Evolutionary conservation across 2,329 filamentous ascomycete species (phyloP).

Genomic region (Helminthosporium solani): DNA sequence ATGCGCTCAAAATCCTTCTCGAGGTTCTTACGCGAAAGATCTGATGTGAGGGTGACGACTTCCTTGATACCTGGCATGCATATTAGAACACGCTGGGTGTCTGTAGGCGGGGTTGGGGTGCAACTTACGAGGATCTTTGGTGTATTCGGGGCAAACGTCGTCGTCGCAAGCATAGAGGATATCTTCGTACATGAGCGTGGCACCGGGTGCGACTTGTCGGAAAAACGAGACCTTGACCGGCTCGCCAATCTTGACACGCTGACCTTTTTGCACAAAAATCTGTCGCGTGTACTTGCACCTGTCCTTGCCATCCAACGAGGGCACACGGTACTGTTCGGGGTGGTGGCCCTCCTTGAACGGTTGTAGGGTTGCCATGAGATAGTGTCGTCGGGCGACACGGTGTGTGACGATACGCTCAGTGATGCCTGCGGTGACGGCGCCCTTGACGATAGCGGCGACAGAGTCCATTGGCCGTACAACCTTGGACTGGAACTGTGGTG

Average conservation of each 20-base stretch:
- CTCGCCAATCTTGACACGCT: constrained; percentile 98
- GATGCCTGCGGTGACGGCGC: constrained; percentile 95
- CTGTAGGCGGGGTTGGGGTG: neutral
- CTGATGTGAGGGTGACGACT: constrained; percentile 94
- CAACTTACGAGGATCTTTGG: constrained; percentile 94
- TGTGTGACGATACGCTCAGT: constrained; percentile 96
- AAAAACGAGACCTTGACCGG: constrained; percentile 99
- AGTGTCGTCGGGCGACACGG: constrained; percentile 94
- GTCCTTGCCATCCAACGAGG: constrained; percentile 93
- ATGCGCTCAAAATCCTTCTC: constrained; percentile 99
- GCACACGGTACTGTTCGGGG: constrained; percentile 95
- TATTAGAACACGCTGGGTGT: constrained; percentile 1
- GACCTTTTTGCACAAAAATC: constrained; percentile 97
- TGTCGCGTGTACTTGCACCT: constrained; percentile 98
- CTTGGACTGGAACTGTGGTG: constrained; percentile 97
- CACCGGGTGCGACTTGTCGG: constrained; percentile 93
- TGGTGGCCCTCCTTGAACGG: constrained; percentile 99
- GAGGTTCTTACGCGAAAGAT: constrained; percentile 94
- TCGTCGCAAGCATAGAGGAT: constrained; percentile 97
- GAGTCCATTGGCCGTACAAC: constrained; percentile 99
- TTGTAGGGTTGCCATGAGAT: constrained; percentile 98
- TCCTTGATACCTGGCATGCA: constrained; percentile 82
- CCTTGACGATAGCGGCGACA: constrained; percentile 97
- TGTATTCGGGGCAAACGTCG: constrained; percentile 97
- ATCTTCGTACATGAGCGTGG: constrained; percentile 99